Conservation (phyloP, 768 basidiomycete genomes). For the Mycena pura region DNA sequence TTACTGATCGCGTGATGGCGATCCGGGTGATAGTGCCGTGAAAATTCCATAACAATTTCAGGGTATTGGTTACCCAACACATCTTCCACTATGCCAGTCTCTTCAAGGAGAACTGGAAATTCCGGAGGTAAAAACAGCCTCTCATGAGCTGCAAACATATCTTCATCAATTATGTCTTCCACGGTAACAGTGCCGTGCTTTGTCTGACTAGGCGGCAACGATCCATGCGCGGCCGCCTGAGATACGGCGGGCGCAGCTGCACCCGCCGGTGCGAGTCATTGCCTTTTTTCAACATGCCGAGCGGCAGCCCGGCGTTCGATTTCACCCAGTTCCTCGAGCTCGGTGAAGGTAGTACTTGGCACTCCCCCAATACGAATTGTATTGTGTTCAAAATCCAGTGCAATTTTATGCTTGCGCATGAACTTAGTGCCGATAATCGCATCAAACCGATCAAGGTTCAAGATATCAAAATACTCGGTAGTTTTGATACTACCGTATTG, state of each 20-base stretch:
- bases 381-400: conserved; percentile 32
- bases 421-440: not conserved
- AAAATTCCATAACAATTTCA: not conserved
- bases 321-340: not conserved
- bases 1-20: no score
- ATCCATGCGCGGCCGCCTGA: not conserved
- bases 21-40: no score
- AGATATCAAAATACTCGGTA: not conserved
- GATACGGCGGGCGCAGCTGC: not conserved
- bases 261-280: not conserved
- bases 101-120: not conserved
- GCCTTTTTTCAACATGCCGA: not conserved
- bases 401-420: not conserved
- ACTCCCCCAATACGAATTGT: conserved; percentile 17
- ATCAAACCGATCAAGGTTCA: conserved; percentile 1
- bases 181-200: not conserved
- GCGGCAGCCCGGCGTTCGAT: conserved; percentile 1
- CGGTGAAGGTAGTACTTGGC: not conserved
- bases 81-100: not conserved
- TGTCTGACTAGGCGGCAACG: not conserved
- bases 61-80: not conserved
- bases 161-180: not conserved
- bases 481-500: not conserved
- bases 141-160: not conserved
- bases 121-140: not conserved